Evolutionary conservation across 1,284 basidiomycete species (phyloP).

Genomic region (Cryptococcus sp.): DNA sequence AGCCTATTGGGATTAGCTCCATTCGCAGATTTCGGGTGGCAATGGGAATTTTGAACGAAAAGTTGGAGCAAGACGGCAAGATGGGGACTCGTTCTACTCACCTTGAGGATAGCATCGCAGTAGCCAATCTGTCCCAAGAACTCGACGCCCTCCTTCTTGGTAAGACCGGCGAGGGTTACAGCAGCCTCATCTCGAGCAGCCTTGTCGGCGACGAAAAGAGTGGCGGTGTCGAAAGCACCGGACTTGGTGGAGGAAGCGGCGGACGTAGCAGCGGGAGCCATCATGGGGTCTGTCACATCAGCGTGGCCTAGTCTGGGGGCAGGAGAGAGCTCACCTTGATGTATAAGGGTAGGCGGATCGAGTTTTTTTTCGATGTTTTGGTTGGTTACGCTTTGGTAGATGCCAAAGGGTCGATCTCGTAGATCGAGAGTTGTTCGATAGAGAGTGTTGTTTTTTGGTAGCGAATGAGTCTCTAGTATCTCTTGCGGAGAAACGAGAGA

Average conservation of each 20-base stretch:
- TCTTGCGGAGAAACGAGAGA: neutral
- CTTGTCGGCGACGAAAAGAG: slow-evolving; percentile 48
- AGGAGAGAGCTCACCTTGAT: neutral
- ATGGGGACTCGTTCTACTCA: slow-evolving; percentile 16
- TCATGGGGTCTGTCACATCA: slow-evolving; percentile 16
- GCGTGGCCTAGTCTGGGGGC: neutral
- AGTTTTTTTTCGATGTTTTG: slow-evolving; percentile 5
- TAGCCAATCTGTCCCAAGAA: slow-evolving; percentile 73
- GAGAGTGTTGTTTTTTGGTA: neutral
- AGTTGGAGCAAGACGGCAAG: neutral
- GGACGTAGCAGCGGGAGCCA: slow-evolving; percentile 44
- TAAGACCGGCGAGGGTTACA: slow-evolving; percentile 63
- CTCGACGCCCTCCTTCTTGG: slow-evolving; percentile 79
- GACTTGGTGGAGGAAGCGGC: slow-evolving; percentile 36
- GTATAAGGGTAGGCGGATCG: neutral
- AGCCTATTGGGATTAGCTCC: slow-evolving; percentile 38
- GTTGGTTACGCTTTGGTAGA: slow-evolving; percentile 2
- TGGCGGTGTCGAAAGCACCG: slow-evolving; percentile 44
- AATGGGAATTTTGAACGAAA: slow-evolving; percentile 2
- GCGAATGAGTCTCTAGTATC: neutral
- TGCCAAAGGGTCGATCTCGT: neutral
- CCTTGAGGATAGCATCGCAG: slow-evolving; percentile 71
- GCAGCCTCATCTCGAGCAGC: slow-evolving; percentile 62
- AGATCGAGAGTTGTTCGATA: neutral
- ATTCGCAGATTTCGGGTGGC: neutral